Base-by-base conservation (phyloP, 2,329 filamentous ascomycete species). In the Apiospora saccharicola region DNA sequence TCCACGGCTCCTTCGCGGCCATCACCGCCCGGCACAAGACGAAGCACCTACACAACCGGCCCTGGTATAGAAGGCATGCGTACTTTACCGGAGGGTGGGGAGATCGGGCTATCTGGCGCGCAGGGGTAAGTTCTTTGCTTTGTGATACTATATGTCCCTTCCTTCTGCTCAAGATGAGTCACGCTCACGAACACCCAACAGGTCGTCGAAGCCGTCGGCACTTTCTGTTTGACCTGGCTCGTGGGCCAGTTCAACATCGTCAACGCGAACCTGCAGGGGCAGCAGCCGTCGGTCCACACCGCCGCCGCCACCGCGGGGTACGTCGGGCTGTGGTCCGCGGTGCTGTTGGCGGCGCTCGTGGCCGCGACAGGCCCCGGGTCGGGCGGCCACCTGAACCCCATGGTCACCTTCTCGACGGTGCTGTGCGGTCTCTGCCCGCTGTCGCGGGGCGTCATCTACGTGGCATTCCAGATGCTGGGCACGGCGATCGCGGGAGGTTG, bases 351-450 rank as follows among this genome's bases (percentile, higher is more conserved):
- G 0, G 75, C 87, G 0, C 85, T 88, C 75, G 87, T 89, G 67
- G 88, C 85, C 74, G 83, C 83, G 12, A 84, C 85, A 19, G 84
- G 82, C 5, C 84, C 86, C 0, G 83, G 85, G 0, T 86, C 84
- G 3, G 86, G 87, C 51, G 87, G 85, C 1, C 87, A 89, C 75
- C 78, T 89, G 71, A 89, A 87, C 74, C 87, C 87, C 1, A 79
- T 85, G 44, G 88, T 90, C 73, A 88, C 87, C 0, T 83, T 89
- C 67, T 82, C 85, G 3, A 87, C 87, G 2, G 85, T 90, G 72
- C 84, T 87, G 34, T 83, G 85, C 1, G 83, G 86, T 0, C 79
- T 89, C 16, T 85, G 85, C 26, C 85, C 85, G 1, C 80, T 88
- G 16, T 83, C 87, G 0, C 82, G 87, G 77, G 82, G 83, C 22